Evolutionary conservation across 108 stramenopile genomes (phyloP).

Genomic region (Skeletonema tropicum): DNA sequence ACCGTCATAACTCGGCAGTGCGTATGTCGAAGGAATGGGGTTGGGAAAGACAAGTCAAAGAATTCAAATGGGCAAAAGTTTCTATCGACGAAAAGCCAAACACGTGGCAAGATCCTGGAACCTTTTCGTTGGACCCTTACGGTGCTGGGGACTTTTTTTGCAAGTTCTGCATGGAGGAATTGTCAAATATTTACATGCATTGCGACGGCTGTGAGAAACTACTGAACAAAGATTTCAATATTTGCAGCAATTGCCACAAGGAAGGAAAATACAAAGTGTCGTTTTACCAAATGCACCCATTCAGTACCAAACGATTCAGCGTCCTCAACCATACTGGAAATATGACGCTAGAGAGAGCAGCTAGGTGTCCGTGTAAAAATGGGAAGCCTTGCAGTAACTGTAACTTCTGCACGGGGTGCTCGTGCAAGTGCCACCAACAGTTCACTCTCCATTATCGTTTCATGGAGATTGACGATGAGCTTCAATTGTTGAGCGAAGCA

Average conservation of each 20-base stretch:
- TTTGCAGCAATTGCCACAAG: constrained; percentile 74
- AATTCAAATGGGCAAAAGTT: constrained; percentile 17
- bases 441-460: constrained; percentile 73
- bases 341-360: constrained; percentile 17
- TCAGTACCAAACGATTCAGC: constrained; percentile 50
- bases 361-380: constrained; percentile 75
- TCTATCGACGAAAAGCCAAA: constrained; percentile 43
- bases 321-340: constrained; percentile 66
- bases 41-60: constrained; percentile 8
- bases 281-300: constrained; percentile 59
- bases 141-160: constrained; percentile 74
- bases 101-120: constrained; percentile 38
- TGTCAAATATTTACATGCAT: constrained; percentile 87
- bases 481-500: constrained; percentile 43
- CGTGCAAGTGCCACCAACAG: constrained; percentile 71
- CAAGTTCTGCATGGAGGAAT: constrained; percentile 71
- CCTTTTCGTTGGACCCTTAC: constrained; percentile 40
- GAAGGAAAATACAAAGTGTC: constrained; percentile 39
- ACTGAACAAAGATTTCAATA: constrained; percentile 82
- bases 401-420: constrained; percentile 65
- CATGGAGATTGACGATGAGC: constrained; percentile 47
- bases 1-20: constrained; percentile 34
- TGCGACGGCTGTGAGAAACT: constrained; percentile 89
- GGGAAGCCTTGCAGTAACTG: constrained; percentile 60
- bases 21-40: constrained; percentile 5